A percentile compares a stretch with the other conserved stretches of the same genome.
Conservation (phyloP, 1,284 basidiomycete genomes). For the Rhodotorula sp. region DNA sequence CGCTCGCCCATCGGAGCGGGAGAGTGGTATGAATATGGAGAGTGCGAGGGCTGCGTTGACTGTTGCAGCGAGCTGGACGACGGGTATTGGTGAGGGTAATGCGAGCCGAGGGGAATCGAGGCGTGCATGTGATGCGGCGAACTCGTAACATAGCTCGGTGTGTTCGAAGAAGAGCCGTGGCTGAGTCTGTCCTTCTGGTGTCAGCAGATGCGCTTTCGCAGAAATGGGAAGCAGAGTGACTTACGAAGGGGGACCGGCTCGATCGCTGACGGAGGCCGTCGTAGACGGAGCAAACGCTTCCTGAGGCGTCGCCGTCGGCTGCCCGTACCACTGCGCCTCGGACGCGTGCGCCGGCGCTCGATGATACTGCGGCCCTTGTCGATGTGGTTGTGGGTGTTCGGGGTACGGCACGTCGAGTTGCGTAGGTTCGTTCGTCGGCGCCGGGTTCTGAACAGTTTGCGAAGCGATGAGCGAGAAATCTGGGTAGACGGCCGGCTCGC, state of each 20-base stretch:
- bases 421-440: not conserved
- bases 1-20: too few species aligned
- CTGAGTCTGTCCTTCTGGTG: not conserved
- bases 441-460: not conserved
- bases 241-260: conserved; percentile 18
- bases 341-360: not conserved
- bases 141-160: conserved; percentile 11
- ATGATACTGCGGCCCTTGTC: not conserved
- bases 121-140: conserved; percentile 8
- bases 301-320: not conserved
- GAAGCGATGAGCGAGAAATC: not conserved
- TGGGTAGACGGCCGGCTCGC: not conserved
- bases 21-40: too few species aligned
- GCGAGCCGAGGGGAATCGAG: too few species aligned
- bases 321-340: not conserved
- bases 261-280: conserved; percentile 1
- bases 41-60: too few species aligned
- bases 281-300: conserved; percentile 7
- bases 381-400: not conserved
- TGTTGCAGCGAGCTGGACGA: too few species aligned
- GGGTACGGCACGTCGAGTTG: not conserved
- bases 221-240: not conserved
- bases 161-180: conserved; percentile 15
- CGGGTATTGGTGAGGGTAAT: too few species aligned
- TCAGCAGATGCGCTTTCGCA: not conserved